Base-by-base conservation (phyloP, 1,139 yeast genomes). In the Sugiyamaella japonica region DNA sequence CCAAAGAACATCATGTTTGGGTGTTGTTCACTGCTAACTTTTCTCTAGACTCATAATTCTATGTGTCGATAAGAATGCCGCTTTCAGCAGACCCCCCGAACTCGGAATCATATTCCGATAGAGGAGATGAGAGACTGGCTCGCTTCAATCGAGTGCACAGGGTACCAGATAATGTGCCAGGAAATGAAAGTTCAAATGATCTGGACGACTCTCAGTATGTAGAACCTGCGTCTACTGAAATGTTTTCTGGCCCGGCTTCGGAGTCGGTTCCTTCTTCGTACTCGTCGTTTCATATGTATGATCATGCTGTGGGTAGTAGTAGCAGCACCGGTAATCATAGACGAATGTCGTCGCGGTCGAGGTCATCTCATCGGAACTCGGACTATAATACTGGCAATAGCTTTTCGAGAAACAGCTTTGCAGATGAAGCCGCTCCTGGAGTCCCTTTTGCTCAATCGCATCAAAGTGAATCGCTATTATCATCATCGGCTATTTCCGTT, bases 261-360 rank as follows among this genome's bases (percentile, higher is more conserved):
- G 96, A 88, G 64, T 82, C 89, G 39, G 84, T 91, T 43, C 98
- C 99, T 0, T 86, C 96, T 23, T 88, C 97, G 0, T 86, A 89
- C 61, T 83, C 95, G 1, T 82, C 96, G 1, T 88, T 91, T 68
- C 97, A 89, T 67, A 95, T 88, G 63, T 79, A 81, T 7, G 84
- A 81, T 16, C 97, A 89, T 68, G 42, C 42, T 12, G 32, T 29
- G n/a, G 10, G 17, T 12, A 38, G 41, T 13, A 32, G 23, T 4
- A 38, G 41, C 28, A 16, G 23, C 29, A n/a, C n/a, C n/a, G 15
- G 46, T 20, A 28, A 29, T n/a, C 93, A 88, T 63, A 66, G 66
- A 63, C 69, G 53, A 59, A 66, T 65, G 64, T 69, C 70, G 64
- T 69, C 70, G 56, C 68, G 59, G 66, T 72, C 66, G n/a, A 37